Base-by-base conservation (phyloP, 331 rosid species). In the Cucumis variabilis region DNA sequence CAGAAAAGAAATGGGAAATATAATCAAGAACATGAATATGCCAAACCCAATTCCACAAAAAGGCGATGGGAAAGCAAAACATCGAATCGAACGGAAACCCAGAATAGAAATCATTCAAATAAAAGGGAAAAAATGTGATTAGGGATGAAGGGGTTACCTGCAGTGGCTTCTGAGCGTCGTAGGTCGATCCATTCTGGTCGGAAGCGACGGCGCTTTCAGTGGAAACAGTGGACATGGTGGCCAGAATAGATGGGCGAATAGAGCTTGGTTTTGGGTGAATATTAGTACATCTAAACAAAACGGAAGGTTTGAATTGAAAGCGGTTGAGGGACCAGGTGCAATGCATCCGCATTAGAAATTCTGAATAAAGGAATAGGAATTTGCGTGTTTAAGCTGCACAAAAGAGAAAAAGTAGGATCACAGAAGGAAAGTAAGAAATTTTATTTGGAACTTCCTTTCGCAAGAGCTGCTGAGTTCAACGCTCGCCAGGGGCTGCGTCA, bases 181-280 rank as follows among this genome's bases (percentile, higher is more conserved):
- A n/a, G 91, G 86, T 71, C 13, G 93, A 37, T 11, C 71, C 93
- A 60, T 82, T 67, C 21, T 87, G 87, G 89, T 48, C 27, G 9
- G 92, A 85, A 62, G 44, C 87, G 55, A 80, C 88, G 6, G 78
- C 79, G 71, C 84, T 89, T 53, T 87, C 86, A 17, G 94, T 87
- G 51, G 96, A 85, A 87, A 88, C 92, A 27, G 98, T 46, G 89
- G 98, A 93, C 98, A 96, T 95, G 93, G 94, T 37, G 80, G 93
- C 92, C 9, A 69, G 7, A 78, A 51, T 63, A 84, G 93, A 87
- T 9, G 91, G 77, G 90, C 78, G 55, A 48, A 82, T 87, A 28
- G 55, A 30, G 3, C 37, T 74, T 77, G 46, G 8, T 21, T 63
- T 30, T 9, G 82, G 67, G 12, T 72, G 20, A n/a, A 37, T 19